Conservation (phyloP, 176 grass and related monocot genomes). For the Carex myosuroides region DNA sequence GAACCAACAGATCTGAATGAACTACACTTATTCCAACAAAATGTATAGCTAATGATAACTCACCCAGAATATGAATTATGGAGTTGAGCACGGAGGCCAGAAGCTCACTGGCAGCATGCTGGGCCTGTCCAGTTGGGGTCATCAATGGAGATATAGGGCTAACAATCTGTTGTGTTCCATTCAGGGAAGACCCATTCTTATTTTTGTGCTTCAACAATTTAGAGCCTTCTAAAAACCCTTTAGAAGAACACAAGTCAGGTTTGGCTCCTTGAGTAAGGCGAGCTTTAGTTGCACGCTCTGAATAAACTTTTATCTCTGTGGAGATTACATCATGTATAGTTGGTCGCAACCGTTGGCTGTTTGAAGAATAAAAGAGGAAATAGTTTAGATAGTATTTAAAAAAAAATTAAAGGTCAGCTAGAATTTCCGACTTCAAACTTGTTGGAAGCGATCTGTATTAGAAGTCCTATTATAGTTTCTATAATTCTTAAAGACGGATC, state of each 20-base stretch:
- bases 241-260: slow-evolving; percentile 32
- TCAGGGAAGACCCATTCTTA: slow-evolving; percentile 46
- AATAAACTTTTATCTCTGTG: slow-evolving; percentile 67
- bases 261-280: slow-evolving; percentile 36
- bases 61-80: slow-evolving; percentile 77
- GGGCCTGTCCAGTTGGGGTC: slow-evolving; percentile 71
- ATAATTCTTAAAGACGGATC: neutral
- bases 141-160: slow-evolving; percentile 80
- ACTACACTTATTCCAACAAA: neutral
- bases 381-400: neutral
- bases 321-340: slow-evolving; percentile 89
- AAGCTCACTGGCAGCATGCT: slow-evolving; percentile 58
- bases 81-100: slow-evolving; percentile 64
- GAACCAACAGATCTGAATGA: neutral
- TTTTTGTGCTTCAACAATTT: slow-evolving; percentile 60
- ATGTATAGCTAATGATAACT: slow-evolving; percentile 23
- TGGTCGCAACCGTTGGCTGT: slow-evolving; percentile 76
- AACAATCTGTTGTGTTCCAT: slow-evolving; percentile 51
- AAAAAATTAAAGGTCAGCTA: neutral
- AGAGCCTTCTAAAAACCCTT: slow-evolving; percentile 34
- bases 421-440: neutral
- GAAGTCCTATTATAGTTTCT: slow-evolving; percentile 1
- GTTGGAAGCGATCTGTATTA: neutral
- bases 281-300: slow-evolving; percentile 37
- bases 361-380: slow-evolving; percentile 20